Percentiles rank a stretch among this genome's conserved stretches.
phyloP scores from a whole-genome alignment of 2,329 filamentous ascomycete genomes.

The Hypomyces rosellus region DNA sequence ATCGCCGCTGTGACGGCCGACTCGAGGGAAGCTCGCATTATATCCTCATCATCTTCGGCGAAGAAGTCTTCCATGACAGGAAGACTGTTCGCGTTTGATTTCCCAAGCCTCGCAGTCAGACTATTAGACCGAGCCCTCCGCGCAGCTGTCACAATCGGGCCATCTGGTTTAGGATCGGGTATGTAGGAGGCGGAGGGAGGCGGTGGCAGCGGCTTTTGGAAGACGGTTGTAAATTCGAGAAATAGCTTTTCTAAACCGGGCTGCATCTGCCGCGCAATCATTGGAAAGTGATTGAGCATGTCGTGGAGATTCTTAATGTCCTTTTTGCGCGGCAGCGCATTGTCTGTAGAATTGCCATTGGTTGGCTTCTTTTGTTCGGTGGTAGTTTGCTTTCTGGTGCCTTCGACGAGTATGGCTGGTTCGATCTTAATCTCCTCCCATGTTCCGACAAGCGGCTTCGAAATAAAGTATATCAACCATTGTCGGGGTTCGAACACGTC shows the following conservation, averaged over 20 bases:
- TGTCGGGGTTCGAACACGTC: constrained; percentile 83
- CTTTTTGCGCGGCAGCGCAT: constrained; percentile 59
- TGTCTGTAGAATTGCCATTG: constrained; percentile 36
- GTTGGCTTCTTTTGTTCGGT: constrained; percentile 31
- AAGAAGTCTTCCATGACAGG: constrained; percentile 60
- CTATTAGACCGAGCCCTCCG: constrained; percentile 51
- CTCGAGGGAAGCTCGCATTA: constrained; percentile 83
- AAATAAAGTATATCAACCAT: constrained; percentile 97
- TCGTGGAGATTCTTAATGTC: constrained; percentile 89
- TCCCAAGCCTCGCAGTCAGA: constrained; percentile 28
- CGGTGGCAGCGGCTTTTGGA: constrained; percentile 77
- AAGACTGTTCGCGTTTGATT: constrained; percentile 27
- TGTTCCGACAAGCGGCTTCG: constrained; percentile 74
- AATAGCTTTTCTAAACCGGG: constrained; percentile 83
- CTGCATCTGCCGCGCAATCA: constrained; percentile 96
- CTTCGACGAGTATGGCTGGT: constrained; percentile 54
- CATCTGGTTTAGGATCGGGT: constrained; percentile 52
- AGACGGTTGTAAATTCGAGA: constrained; percentile 77
- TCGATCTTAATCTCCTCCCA: constrained; percentile 71
- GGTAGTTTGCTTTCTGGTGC: constrained; percentile 33
- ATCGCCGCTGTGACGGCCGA: constrained; percentile 90
- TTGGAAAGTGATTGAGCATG: constrained; percentile 82
- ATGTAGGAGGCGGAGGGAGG: constrained; percentile 58
- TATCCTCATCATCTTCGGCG: constrained; percentile 83
- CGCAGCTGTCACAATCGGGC: constrained; percentile 49